phyloP scores from a whole-genome alignment of 441 rosid genomes.

The Brassica balearica region DNA sequence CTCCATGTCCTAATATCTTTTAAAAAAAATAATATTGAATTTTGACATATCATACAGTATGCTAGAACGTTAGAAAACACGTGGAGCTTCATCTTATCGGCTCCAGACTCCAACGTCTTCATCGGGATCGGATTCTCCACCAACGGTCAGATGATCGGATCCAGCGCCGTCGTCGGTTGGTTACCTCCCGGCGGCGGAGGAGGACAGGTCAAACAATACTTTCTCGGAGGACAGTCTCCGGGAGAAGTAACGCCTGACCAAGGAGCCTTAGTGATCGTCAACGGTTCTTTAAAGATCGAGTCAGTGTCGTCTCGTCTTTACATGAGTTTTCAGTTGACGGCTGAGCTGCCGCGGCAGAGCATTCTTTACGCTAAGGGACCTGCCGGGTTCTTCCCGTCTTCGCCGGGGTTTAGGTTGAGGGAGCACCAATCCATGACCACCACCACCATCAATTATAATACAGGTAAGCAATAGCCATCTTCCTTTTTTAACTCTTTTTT shows the following conservation, averaged over 20 bases:
- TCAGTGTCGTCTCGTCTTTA: constrained; percentile 59
- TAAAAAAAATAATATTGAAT: background rate
- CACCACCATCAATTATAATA: constrained; percentile 58
- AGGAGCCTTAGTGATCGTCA: constrained; percentile 53
- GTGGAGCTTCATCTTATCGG: constrained; percentile 85
- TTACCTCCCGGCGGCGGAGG: constrained; percentile 46
- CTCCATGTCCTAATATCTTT: background rate
- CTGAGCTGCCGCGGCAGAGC: constrained; percentile 49
- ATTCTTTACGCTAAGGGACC: constrained; percentile 73
- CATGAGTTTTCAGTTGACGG: constrained; percentile 67
- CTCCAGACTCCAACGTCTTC: constrained; percentile 54
- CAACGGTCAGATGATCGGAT: constrained; percentile 65
- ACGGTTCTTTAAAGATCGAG: constrained; percentile 46
- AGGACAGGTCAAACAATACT: constrained; percentile 53
- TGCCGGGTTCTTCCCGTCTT: constrained; percentile 51
- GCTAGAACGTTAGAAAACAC: constrained; percentile 41
- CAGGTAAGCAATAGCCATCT: constrained; percentile 52
- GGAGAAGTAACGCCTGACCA: constrained; percentile 56
- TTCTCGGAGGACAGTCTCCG: constrained; percentile 52
- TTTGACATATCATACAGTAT: constrained; percentile 48
- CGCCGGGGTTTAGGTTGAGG: constrained; percentile 50
- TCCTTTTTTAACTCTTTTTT: background rate
- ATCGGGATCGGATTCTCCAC: constrained; percentile 80
- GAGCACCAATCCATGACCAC: constrained; percentile 59
- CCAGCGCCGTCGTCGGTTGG: constrained; percentile 90